Base-by-base conservation (phyloP, 1,139 yeast genomes). In the Debaryomyces fabryi region DNA sequence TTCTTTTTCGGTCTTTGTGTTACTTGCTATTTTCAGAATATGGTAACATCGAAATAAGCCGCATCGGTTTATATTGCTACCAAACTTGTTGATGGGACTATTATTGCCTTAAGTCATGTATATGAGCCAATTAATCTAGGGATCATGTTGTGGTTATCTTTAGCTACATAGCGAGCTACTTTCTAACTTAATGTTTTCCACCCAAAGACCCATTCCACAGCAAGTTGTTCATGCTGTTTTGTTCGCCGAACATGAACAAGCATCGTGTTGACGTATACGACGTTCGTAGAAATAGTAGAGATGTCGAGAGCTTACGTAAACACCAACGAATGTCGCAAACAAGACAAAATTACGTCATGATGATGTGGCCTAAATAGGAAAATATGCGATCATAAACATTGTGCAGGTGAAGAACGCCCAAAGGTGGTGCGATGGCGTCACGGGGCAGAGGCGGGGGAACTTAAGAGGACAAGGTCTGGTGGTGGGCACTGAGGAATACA, bases 1-100 rank as follows among this genome's bases (percentile, higher is more conserved):
- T 42, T 42, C 45, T 42, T 42, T 35, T 36, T 36, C 45, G 39
- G 40, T 8, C 15, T 42, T 34, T 42, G 39, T 42, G 39, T 34
- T 37, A 20, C 40, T 42, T 35, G 45, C 45, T 42, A 36, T 27
- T 29, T 40, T 40, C 43, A 40, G 43, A 30, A 40, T 39, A 18
- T 10, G 43, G 43, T 32, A 40, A 40, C 27, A 30, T 20, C 33
- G 9, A 24, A 27, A 10, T 29, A 21, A 40, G 43, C 43, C 43
- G 43, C 43, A 24, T 25, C 40, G 20, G 10, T 12, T 16, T 40
- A 20, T 32, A 21, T 40, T 40, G 43, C 43, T 40, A 16, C 20
- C 41, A 21, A n/a, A 38, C 35, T 5, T 30, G 21, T 32, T 4
- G 35, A 15, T 32, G 20, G 10, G 21, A 18, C 35, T 15, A 32